Base-by-base conservation (phyloP, 164 flowering plant species). In the Vitis cinerea region DNA sequence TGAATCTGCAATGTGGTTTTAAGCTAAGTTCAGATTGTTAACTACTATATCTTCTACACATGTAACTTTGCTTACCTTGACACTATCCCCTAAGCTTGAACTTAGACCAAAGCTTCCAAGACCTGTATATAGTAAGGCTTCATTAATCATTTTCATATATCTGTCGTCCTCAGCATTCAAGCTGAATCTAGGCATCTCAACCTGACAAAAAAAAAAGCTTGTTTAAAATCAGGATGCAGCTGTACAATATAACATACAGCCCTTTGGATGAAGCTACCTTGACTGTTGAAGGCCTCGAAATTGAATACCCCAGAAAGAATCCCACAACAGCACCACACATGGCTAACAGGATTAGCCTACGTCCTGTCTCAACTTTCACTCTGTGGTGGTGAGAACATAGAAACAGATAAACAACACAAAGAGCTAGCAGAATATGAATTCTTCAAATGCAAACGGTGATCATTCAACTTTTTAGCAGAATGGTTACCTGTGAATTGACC, bases 241-340 rank as follows among this genome's bases (percentile, higher is more conserved):
- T 51, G 14, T 10, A 51, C 13, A 51, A 51, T 10, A 5, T 2
- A 9, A 29, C 48, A 51, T n/a, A 13, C 10, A 8, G 8, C 47
- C 63, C 10, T 54, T 12, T 44, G 53, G 59, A 55, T 53, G 52
- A 68, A 51, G 50, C 61, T 64, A 63, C 68, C 68, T 71, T 23
- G 15, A 15, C 2, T n/a, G 48, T 54, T 19, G 53, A 47, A 71
- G 31, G 19, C 19, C 53, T 56, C 13, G 51, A 62, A 30, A 55
- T 10, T 9, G 62, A 71, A 55, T 57, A 63, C 27, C 73, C 73
- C 55, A 64, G 31, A 49, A 55, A 71, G 58, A 53, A 71, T 23
- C 73, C 73, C 37, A 56, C 50, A 56, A 63, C 5, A 47, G 56
- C 12, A 23, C 67, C 61, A 55, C 53, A 63, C 15, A 71, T 8